phyloP scores from a whole-genome alignment of 192 early-diverging fungal genomes.

The Coemansia sp. region DNA sequence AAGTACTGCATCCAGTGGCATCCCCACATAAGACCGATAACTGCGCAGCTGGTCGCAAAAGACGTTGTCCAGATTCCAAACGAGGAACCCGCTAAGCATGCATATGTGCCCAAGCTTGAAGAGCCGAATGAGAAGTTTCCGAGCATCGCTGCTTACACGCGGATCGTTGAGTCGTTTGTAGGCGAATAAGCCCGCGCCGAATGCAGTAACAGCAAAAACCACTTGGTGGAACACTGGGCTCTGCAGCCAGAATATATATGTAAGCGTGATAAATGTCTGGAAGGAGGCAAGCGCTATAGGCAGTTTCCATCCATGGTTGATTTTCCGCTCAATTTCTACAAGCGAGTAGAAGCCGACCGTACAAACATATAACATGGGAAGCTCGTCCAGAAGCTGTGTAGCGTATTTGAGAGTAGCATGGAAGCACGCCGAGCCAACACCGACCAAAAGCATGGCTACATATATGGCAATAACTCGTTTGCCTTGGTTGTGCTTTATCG shows the following conservation, averaged over 20 bases:
- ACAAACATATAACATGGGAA: slow-evolving; percentile 73
- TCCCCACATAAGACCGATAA: slow-evolving; percentile 52
- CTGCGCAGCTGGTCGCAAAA: slow-evolving; percentile 63
- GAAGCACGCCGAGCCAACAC: slow-evolving; percentile 70
- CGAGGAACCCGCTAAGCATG: slow-evolving; percentile 52
- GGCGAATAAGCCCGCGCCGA: slow-evolving; percentile 50
- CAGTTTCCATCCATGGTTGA: slow-evolving; percentile 24
- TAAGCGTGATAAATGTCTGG: slow-evolving; percentile 55
- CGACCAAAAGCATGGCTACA: slow-evolving; percentile 64
- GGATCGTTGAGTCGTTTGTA: slow-evolving; percentile 46
- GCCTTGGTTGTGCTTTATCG: slow-evolving; percentile 52
- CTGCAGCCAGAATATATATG: slow-evolving; percentile 63
- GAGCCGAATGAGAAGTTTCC: slow-evolving; percentile 33
- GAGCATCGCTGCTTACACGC: slow-evolving; percentile 35
- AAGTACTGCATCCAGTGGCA: slow-evolving; percentile 55
- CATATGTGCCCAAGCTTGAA: slow-evolving; percentile 60
- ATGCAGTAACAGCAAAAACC: slow-evolving; percentile 58
- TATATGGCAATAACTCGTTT: slow-evolving; percentile 61
- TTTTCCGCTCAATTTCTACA: slow-evolving; percentile 52
- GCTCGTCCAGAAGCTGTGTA: slow-evolving; percentile 77
- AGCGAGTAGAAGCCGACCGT: slow-evolving; percentile 58
- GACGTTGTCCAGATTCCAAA: slow-evolving; percentile 83
- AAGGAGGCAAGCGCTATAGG: slow-evolving; percentile 54
- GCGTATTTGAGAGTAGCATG: slow-evolving; percentile 74
- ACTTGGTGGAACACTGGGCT: slow-evolving; percentile 76